These are phyloP conservation scores for Bassia scoparia DNA, from an alignment of 148 eudicot genomes.

Conservation along the genomic window DNA sequence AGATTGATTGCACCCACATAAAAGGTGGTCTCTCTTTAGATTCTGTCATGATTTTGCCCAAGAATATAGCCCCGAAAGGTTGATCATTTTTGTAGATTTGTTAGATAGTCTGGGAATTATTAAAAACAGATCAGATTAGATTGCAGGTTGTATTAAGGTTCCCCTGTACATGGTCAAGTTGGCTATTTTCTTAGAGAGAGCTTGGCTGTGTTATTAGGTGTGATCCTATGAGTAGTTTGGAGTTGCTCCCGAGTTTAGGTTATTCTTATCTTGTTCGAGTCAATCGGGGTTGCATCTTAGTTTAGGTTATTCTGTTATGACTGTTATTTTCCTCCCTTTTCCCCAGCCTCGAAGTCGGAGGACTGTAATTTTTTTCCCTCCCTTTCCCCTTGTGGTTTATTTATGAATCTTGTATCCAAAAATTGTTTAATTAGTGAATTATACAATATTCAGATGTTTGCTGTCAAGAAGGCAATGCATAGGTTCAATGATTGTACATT, in stretches of 20 bases:
- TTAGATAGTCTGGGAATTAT: background rate
- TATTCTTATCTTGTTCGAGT: background rate
- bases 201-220: background rate
- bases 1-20: conserved; percentile 85
- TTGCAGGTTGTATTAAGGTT: background rate
- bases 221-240: background rate
- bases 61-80: conserved; percentile 33
- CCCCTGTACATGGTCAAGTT: conserved; percentile 4
- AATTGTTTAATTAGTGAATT: background rate
- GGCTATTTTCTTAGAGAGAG: background rate
- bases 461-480: too few relatives aligned
- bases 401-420: background rate
- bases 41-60: conserved; percentile 64
- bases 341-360: background rate
- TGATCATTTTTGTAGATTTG: conserved; percentile 25
- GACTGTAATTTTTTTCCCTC: background rate
- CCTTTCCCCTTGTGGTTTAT: background rate
- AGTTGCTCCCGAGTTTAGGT: background rate
- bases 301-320: background rate
- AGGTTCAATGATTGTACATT: too few relatives aligned
- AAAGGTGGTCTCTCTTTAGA: conserved; percentile 86
- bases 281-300: background rate
- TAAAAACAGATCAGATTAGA: background rate
- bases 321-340: too few relatives aligned
- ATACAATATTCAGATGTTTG: background rate